A percentile compares a stretch with the other conserved stretches of the same genome.
Evolutionary conservation across 2,329 filamentous ascomycete genomes (phyloP).

Genomic region (Monosporascus sp.): DNA sequence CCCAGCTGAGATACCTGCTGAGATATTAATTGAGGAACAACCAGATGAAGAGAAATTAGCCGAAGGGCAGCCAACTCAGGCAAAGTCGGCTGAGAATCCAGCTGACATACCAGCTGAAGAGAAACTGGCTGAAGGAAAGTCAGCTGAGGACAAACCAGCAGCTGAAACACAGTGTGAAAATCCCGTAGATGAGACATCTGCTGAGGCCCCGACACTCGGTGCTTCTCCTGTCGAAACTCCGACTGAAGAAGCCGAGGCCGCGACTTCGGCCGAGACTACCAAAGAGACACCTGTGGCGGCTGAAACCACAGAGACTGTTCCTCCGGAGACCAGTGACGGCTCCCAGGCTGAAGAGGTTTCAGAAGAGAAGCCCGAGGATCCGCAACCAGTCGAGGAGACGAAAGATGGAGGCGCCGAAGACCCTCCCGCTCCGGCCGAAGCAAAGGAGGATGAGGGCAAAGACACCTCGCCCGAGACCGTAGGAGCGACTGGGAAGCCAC

Average conservation of each 20-base stretch:
- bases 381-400: conserved; percentile 3
- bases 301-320: background rate
- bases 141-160: background rate
- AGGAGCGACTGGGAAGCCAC: background rate
- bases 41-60: background rate
- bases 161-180: background rate
- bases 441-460: background rate
- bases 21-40: background rate
- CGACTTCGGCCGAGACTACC: background rate
- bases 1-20: background rate
- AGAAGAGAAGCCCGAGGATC: conserved; percentile 1
- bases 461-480: background rate
- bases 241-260: background rate
- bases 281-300: background rate
- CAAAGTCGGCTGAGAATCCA: background rate
- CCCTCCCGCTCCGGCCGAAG: background rate
- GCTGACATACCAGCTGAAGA: background rate
- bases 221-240: background rate
- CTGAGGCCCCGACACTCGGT: background rate
- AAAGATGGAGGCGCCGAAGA: background rate
- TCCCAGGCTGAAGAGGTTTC: background rate
- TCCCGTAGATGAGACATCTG: background rate
- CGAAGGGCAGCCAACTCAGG: background rate
- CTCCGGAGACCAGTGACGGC: background rate
- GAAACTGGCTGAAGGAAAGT: background rate